Percentiles rank a stretch among this genome's conserved stretches.
phyloP scores from a whole-genome alignment of 345 rosid genomes.

The Isatis tinctoria region DNA sequence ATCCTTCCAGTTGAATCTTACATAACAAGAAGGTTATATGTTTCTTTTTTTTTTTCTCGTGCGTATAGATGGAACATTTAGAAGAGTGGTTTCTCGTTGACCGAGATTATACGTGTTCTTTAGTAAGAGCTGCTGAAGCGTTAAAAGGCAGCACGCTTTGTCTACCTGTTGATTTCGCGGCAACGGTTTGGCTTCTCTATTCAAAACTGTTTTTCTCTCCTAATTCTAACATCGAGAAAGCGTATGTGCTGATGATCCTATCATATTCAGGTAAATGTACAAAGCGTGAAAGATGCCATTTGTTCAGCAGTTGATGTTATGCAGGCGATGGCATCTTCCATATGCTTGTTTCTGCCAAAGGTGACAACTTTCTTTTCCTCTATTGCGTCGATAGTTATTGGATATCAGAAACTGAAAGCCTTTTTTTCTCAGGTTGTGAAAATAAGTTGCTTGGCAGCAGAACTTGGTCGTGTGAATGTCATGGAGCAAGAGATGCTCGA shows the following conservation, averaged over 20 bases:
- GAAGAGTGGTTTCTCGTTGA: slow-evolving; percentile 64
- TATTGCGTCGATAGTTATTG: background rate
- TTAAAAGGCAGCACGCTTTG: slow-evolving; percentile 80
- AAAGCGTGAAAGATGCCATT: slow-evolving; percentile 67
- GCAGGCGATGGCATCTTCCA: slow-evolving; percentile 85
- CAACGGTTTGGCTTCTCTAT: slow-evolving; percentile 45
- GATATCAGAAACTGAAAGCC: background rate
- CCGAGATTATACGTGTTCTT: slow-evolving; percentile 54
- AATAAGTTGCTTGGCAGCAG: slow-evolving; percentile 44
- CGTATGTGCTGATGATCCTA: background rate
- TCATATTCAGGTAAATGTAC: slow-evolving; percentile 64
- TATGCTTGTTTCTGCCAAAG: slow-evolving; percentile 62
- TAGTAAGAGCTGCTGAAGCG: slow-evolving; percentile 72
- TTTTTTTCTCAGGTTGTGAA: slow-evolving; percentile 49
- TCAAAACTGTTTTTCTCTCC: background rate
- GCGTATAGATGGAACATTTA: slow-evolving; percentile 54
- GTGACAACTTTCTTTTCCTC: slow-evolving; percentile 28
- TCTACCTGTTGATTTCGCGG: slow-evolving; percentile 77
- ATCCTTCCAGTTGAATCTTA: background rate
- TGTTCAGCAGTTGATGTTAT: slow-evolving; percentile 84
- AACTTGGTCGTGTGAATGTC: slow-evolving; percentile 46
- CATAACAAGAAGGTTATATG: background rate
- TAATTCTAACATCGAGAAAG: background rate
- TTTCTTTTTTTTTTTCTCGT: background rate
- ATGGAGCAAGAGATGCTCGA: slow-evolving; percentile 58